Base-by-base conservation (phyloP, 2,329 filamentous ascomycete species). In the Phialophora tarda region DNA sequence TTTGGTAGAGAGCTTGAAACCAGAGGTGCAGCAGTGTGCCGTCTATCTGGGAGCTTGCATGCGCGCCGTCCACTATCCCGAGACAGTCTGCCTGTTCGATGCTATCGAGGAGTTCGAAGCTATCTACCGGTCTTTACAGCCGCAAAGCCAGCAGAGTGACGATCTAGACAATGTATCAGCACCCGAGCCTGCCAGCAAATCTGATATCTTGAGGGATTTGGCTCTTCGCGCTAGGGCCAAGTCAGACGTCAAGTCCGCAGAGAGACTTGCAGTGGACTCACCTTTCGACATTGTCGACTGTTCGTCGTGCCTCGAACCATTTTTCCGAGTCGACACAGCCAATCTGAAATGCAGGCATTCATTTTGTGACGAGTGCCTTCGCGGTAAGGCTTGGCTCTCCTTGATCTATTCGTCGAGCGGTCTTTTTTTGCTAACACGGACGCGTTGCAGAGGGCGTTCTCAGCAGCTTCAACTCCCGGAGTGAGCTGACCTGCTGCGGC, bases 311-410 rank as follows among this genome's bases (percentile, higher is more conserved):
- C 28, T 65, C 12, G 63, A 65, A 32, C 34, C 58, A 7, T 65
- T 62, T n/a, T 65, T 65, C 63, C 53, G 56, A 6, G 21, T 65
- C 1, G 38, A 61, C 11, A 50, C 53, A 12, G 58, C 44, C 4
- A 62, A 32, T n/a, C 44, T 65, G 38, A 17, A 65, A 26, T 65
- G 63, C 41, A 47, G 26, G 12, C 63, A 65, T 41, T 57, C 58
- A 21, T 58, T 56, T 32, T 65, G 63, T 58, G 32, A 23, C 12
- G 63, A 58, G 8, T 65, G 63, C 23, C 51, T 65, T 5, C 26
- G 32, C 2, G 63, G 57, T 47, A 34, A 28, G 63, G 38, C 8
- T 8, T 23, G 17, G 21, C 14, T 32, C 21, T 23, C 24, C 12
- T 53, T 34, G 10, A 5, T 3, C 2, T 7, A 5, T 53, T 26